phyloP scores from a whole-genome alignment of 1,139 yeast genomes.

The Zhuliangozyma parablackwelliae region DNA sequence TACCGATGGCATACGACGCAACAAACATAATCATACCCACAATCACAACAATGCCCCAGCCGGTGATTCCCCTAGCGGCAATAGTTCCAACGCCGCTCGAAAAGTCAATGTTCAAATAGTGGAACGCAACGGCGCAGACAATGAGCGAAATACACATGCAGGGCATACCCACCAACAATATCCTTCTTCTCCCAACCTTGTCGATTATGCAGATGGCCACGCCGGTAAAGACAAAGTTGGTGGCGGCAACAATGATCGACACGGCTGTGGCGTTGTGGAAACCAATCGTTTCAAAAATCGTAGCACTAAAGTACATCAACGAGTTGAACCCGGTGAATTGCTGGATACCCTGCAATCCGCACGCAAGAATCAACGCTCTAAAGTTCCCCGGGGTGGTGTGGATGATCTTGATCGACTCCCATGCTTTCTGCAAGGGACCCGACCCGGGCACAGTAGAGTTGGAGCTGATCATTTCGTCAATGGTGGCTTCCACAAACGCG shows the following conservation, averaged over 20 bases:
- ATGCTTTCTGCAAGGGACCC: conserved; percentile 48
- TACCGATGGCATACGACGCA: conserved; percentile 87
- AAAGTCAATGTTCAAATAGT: conserved; percentile 63
- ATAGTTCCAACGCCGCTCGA: conserved; percentile 42
- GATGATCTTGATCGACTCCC: conserved; percentile 63
- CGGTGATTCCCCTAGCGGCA: conserved; percentile 46
- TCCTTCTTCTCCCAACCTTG: conserved; percentile 76
- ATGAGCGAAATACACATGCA: conserved; percentile 76
- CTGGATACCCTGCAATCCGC: conserved; percentile 92
- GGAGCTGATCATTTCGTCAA: conserved; percentile 53
- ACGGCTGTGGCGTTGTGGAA: conserved; percentile 85
- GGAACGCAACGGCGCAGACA: conserved; percentile 84
- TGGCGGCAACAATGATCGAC: conserved; percentile 88
- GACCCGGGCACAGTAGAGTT: conserved; percentile 64
- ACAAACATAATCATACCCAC: conserved; percentile 82
- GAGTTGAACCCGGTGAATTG: conserved; percentile 96
- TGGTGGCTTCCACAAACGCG: conserved; percentile 52
- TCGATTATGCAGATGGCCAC: conserved; percentile 84
- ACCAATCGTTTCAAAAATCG: conserved; percentile 85
- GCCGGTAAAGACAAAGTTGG: conserved; percentile 81
- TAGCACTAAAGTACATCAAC: conserved; percentile 87
- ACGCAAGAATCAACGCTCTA: conserved; percentile 81
- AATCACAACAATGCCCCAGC: conserved; percentile 86
- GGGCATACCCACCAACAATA: conserved; percentile 70
- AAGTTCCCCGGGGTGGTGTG: conserved; percentile 77